phyloP scores from a whole-genome alignment of 352 stramenopile genomes.

The Thalassiosira hispida region DNA sequence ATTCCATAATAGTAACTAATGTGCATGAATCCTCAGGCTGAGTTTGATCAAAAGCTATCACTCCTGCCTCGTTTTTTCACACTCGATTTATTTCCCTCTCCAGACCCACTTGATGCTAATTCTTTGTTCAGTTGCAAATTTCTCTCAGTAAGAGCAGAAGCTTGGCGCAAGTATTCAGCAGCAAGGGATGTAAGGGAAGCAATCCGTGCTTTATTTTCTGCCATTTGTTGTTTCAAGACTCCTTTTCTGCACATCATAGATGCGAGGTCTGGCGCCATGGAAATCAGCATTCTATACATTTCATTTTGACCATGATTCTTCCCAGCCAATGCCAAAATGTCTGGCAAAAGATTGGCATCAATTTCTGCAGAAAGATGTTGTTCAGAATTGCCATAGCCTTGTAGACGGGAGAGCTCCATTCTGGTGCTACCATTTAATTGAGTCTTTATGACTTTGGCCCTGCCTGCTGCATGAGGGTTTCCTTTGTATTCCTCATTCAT shows the following conservation, averaged over 20 bases:
- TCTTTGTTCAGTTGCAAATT: no score
- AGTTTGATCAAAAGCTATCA: no score
- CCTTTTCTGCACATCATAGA: not conserved
- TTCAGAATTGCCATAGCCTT: conserved; percentile 5
- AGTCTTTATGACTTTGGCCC: conserved; percentile 6
- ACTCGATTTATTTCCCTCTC: no score
- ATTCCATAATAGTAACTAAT: no score
- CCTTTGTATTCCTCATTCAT: not conserved
- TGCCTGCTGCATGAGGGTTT: conserved; percentile 3
- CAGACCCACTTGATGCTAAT: no score
- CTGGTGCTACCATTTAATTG: conserved; percentile 2
- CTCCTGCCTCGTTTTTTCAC: no score
- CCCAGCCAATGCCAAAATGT: conserved; percentile 12
- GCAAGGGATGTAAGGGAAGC: not conserved
- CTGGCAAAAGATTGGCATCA: conserved; percentile 3
- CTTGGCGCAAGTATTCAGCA: not conserved
- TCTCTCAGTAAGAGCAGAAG: not conserved
- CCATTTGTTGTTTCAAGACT: not conserved
- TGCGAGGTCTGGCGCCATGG: not conserved
- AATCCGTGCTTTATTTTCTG: not conserved
- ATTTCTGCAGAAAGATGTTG: conserved; percentile 7
- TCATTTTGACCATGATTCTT: not conserved
- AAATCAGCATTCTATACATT: not conserved
- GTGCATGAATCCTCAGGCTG: no score
- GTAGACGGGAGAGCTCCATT: conserved; percentile 1